phyloP scores from a whole-genome alignment of 176 grass and related monocot genomes.

The Eleusine coracana region DNA sequence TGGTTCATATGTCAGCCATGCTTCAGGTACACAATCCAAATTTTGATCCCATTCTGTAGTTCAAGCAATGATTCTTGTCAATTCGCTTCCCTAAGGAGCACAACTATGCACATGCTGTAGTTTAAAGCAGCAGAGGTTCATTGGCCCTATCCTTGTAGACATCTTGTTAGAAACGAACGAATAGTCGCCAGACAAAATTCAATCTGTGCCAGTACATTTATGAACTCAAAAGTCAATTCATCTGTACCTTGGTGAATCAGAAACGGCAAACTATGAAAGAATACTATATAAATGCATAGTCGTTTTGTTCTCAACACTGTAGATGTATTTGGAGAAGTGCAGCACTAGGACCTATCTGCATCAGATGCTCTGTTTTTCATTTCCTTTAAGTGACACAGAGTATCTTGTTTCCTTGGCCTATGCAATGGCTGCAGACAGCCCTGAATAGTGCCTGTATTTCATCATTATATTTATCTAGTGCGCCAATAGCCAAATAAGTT shows the following conservation, averaged over 20 bases:
- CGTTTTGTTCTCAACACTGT: neutral
- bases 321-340: neutral
- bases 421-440: neutral
- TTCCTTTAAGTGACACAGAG: neutral
- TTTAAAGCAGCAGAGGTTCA: neutral
- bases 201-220: neutral
- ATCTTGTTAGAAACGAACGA: constrained; percentile 3
- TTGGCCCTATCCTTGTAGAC: neutral
- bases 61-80: neutral
- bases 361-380: constrained; percentile 4
- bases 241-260: neutral
- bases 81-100: neutral
- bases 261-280: neutral
- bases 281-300: neutral
- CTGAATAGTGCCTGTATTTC: neutral
- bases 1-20: constrained; percentile 80
- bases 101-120: neutral
- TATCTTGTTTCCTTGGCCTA: neutral
- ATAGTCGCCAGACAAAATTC: neutral
- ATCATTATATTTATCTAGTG: neutral
- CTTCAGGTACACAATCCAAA: constrained; percentile 64
- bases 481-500: neutral
- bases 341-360: neutral
- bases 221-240: neutral
- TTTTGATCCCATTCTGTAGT: constrained; percentile 14